Percentiles rank a stretch among this genome's conserved stretches.
Conservation (phyloP, 2,329 filamentous ascomycete genomes). For the Trichoderma pleuroti region DNA sequence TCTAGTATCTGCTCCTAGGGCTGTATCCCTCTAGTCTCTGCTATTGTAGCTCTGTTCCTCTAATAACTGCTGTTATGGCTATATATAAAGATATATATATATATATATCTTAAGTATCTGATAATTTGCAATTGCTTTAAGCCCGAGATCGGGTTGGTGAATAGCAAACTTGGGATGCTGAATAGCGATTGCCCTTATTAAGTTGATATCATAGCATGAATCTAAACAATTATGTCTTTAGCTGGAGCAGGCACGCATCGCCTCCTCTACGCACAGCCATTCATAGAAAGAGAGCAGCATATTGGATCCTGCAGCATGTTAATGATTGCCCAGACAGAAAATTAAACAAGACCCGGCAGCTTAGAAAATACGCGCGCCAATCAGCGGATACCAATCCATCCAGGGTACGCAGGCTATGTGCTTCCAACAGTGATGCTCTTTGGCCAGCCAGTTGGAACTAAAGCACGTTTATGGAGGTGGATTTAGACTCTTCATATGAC, state of each 20-base stretch:
- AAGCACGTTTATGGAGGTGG: not conserved
- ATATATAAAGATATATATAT: no score
- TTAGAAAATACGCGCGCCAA: not conserved
- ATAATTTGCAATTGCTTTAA: no score
- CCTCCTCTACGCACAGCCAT: not conserved
- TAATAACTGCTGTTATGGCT: not conserved
- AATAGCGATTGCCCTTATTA: no score
- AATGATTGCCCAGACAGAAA: not conserved
- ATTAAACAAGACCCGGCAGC: not conserved
- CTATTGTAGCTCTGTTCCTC: not conserved
- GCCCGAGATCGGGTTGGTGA: no score
- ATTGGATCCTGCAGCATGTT: not conserved
- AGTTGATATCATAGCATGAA: no score
- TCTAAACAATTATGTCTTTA: no score
- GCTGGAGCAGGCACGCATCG: not conserved
- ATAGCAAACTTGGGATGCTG: no score
- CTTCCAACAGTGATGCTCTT: not conserved
- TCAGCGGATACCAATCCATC: not conserved
- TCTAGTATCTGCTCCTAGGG: no score
- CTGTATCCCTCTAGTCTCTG: not conserved
- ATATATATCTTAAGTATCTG: no score
- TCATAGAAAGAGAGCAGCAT: not conserved
- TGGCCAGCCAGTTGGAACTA: not conserved
- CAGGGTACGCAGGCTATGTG: not conserved
- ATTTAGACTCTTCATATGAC: not conserved